Evolutionary conservation across 768 basidiomycete species (phyloP), one percentile per base, ranked within the genome.

Genomic region (Agrocybe chaxingu): DNA sequence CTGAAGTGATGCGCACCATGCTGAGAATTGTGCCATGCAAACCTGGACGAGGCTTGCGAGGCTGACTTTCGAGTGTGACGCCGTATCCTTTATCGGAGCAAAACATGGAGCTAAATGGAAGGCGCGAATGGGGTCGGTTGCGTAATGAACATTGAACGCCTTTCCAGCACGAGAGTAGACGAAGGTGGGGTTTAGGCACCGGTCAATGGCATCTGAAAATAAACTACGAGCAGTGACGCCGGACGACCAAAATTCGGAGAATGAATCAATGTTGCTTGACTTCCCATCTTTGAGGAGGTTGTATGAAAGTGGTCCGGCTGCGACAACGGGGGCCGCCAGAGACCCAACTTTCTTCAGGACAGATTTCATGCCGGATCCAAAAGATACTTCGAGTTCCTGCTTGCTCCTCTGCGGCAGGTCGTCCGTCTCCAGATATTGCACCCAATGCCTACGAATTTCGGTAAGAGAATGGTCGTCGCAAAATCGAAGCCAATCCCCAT

Each of bases 91-190:
- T 13, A 57, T 34, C 52, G 47, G 56, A 31, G 32, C 59, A 46
- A 63, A 58, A 3, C 52, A 47, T 1, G 66, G 43, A 0, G 67
- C 66, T n/a, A 66, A 62, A 44, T 70, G 70, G 51, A 74, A 72
- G 4, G 60, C 40, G 6, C 48, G 39, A 3, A 70, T 34, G 1
- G 70, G 71, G 51, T 69, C 59, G 0, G 64, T 64, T 12, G 57
- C 69, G 47, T 72, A 70, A 43, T 74, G 70, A 4, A 70, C 56
- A 10, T 46, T 31, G 43, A 60, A 71, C 1, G 60, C 62, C 45
- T 70, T 62, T 2, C 70, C 70, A 11, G 31, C 8, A 45, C 50
- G 4, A 64, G 55, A 9, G 51, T 67, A 33, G 68, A 63, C 48
- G 18, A 49, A 49, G 40, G 48, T 49, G 7, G 48, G 48, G 12